phyloP scores from a whole-genome alignment of 73 alveolate genomes.

The Paramecium sexaurelia region DNA sequence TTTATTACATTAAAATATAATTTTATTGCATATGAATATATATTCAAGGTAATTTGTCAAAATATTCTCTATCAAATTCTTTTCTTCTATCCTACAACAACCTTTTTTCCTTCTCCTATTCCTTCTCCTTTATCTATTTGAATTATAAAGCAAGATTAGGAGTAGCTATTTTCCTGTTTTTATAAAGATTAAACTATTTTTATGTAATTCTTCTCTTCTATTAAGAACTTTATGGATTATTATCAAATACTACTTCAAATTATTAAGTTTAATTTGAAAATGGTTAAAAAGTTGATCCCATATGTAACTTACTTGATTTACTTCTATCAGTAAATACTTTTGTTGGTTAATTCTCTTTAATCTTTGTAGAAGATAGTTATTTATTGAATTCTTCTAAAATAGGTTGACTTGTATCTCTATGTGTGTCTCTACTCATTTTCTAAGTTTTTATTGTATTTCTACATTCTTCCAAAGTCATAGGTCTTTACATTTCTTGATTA shows the following conservation, averaged over 20 bases:
- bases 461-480: not conserved
- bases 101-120: not conserved
- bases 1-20: not conserved
- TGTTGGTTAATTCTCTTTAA: not conserved
- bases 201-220: not conserved
- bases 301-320: slow-evolving; percentile 9
- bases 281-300: not conserved
- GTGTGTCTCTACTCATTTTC: not conserved
- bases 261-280: not conserved
- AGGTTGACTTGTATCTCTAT: slow-evolving; percentile 15
- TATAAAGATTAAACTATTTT: slow-evolving; percentile 26
- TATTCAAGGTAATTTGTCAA: not conserved
- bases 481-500: not conserved
- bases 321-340: slow-evolving; percentile 19
- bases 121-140: not conserved
- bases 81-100: not conserved
- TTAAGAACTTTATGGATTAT: not conserved
- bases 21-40: not conserved
- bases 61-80: not conserved
- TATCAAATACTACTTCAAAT: slow-evolving; percentile 20
- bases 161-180: slow-evolving; percentile 14
- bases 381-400: slow-evolving; percentile 11
- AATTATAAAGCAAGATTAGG: not conserved
- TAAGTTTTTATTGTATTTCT: not conserved
- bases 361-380: not conserved